Percentiles rank a stretch among this genome's conserved stretches.
Conservation (phyloP, 2,329 filamentous ascomycete genomes). For the Neoarthrinium moseri region DNA sequence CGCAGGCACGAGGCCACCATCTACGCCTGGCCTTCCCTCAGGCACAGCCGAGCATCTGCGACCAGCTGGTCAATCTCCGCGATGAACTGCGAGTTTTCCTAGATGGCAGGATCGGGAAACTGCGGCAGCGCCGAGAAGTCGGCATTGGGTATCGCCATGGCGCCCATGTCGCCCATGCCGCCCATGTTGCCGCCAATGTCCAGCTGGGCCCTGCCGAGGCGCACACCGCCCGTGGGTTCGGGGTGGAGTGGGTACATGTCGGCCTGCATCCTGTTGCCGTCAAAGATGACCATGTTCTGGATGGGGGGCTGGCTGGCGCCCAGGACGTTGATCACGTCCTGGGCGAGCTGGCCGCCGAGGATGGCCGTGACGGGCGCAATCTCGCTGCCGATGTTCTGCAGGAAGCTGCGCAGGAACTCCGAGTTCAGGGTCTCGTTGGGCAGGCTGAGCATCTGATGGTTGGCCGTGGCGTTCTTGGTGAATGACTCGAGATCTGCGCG, state of each 20-base stretch:
- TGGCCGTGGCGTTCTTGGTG: slow-evolving; percentile 73
- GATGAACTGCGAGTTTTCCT: slow-evolving; percentile 1
- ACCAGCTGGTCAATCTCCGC: not conserved
- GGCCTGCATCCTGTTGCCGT: slow-evolving; percentile 77
- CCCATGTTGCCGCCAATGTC: slow-evolving; percentile 17
- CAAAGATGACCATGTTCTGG: slow-evolving; percentile 91
- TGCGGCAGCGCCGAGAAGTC: slow-evolving; percentile 2
- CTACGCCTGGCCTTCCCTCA: no score
- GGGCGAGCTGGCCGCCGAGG: slow-evolving; percentile 84
- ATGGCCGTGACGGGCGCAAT: slow-evolving; percentile 85
- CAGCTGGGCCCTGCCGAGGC: slow-evolving; percentile 49
- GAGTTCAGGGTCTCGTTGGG: slow-evolving; percentile 66
- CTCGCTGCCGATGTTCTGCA: slow-evolving; percentile 83
- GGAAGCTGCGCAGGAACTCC: slow-evolving; percentile 77
- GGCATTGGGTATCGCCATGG: not conserved
- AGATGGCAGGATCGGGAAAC: slow-evolving; percentile 8
- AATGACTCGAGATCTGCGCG: slow-evolving; percentile 71
- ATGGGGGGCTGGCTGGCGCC: slow-evolving; percentile 90
- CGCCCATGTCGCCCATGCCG: slow-evolving; percentile 15
- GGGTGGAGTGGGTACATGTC: slow-evolving; percentile 82
- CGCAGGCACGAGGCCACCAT: no score
- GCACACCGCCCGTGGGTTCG: slow-evolving; percentile 36
- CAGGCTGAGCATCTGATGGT: slow-evolving; percentile 72
- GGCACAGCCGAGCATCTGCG: no score
- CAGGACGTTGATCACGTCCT: slow-evolving; percentile 96